Base-by-base conservation (phyloP, 768 basidiomycete genomes). In the Leccinellum rugosiceps region DNA sequence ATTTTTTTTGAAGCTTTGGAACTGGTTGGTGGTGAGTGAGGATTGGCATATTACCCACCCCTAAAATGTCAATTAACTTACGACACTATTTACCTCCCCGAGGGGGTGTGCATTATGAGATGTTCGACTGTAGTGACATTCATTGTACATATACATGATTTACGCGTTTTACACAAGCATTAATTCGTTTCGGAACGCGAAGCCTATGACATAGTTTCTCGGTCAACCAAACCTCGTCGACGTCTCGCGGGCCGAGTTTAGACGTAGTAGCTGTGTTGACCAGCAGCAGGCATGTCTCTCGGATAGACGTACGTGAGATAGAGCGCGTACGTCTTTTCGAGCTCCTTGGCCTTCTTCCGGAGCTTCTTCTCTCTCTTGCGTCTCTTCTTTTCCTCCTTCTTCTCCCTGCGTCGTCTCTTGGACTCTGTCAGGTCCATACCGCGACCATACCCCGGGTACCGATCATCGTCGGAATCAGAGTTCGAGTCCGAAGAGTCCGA, bases 351-450 rank as follows among this genome's bases (percentile, higher is more conserved):
- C 68, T 80, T 83, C 64, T 75, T 79, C 65, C 79, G 80, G 48
- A 78, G 74, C 67, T 82, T 86, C 78, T 80, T 87, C 67, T 89
- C 86, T 73, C 77, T 85, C 61, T 78, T 78, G 60, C 80, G 81
- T 62, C 79, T 78, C 72, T 77, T 85, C 70, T 80, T 83, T 65
- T 88, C 88, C 2, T 79, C 80, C 59, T 79, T 79, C 57, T 76
- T 78, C 64, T 85, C 82, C 50, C 76, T 79, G 56, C 80, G 79
- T 21, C 79, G 72, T 30, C 82, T 79, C 56, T 80, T 77, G 35
- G 80, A 76, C 52, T 86, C 83, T 8, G 76, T 65, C 21, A 79
- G 63, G 57, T 84, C 82, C 23, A 53, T 66, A 54, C 77, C 72
- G 21, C 80, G 74, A 50, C 80, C 77, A 63, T 86, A 82, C 38